Percentiles rank a stretch among this genome's conserved stretches.
phyloP scores from a whole-genome alignment of 805 yeast genomes.

The Yarrowia sp. region DNA sequence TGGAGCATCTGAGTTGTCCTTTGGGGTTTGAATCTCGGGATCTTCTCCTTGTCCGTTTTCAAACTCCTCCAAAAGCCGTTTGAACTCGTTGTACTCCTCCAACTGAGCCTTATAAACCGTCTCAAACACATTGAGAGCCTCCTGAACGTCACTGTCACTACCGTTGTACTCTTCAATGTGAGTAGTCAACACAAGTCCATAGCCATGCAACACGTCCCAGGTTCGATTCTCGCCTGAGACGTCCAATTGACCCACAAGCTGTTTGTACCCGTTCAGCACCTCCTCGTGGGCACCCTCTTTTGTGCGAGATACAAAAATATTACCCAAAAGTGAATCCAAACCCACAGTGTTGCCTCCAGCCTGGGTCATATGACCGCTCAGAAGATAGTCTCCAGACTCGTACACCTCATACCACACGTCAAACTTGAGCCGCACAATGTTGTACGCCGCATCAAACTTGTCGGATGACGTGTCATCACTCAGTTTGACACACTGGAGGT shows the following conservation, averaged over 20 bases:
- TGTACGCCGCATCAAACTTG: slow-evolving; percentile 60
- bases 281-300: slow-evolving; percentile 40
- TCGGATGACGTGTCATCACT: slow-evolving; percentile 23
- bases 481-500: slow-evolving; percentile 40
- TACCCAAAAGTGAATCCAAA: slow-evolving; percentile 25
- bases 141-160: not conserved
- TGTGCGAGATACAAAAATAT: slow-evolving; percentile 38
- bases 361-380: slow-evolving; percentile 23
- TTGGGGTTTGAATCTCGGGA: no score
- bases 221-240: slow-evolving; percentile 40
- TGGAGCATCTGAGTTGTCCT: not conserved
- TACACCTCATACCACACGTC: slow-evolving; percentile 62
- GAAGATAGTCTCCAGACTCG: slow-evolving; percentile 45
- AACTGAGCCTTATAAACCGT: slow-evolving; percentile 41
- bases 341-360: slow-evolving; percentile 22
- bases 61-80: slow-evolving; percentile 12
- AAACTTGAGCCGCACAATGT: slow-evolving; percentile 63
- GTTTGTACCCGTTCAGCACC: slow-evolving; percentile 14
- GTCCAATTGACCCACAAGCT: not conserved
- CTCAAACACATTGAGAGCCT: slow-evolving; percentile 42
- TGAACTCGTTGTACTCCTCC: slow-evolving; percentile 26
- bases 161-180: slow-evolving; percentile 43
- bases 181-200: slow-evolving; percentile 44
- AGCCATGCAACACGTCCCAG: slow-evolving; percentile 42
- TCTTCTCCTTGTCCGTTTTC: not conserved